A percentile compares a stretch with the other conserved stretches of the same genome.
These are phyloP conservation scores for Pleurotus salmoneostramineus DNA, from an alignment of 768 basidiomycete species.

Conservation along the genomic window DNA sequence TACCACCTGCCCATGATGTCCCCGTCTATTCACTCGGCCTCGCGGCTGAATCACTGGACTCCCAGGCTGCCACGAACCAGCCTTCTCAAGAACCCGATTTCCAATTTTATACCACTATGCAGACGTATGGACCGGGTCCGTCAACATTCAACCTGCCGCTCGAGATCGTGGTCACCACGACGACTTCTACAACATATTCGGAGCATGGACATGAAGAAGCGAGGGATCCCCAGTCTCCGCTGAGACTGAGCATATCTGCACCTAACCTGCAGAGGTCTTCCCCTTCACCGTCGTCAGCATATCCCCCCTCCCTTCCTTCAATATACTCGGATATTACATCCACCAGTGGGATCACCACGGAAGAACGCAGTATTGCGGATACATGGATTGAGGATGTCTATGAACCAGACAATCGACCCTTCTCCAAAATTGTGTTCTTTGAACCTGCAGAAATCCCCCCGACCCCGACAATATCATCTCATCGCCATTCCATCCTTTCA, in stretches of 20 bases:
- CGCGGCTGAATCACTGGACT: background rate
- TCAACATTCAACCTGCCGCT: background rate
- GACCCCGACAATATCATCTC: no score
- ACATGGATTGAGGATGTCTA: slow-evolving; percentile 4
- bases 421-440: background rate
- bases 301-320: background rate
- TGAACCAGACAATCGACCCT: background rate
- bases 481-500: no score
- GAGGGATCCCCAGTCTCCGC: background rate
- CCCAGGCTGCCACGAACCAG: background rate
- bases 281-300: background rate
- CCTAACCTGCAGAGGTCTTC: background rate
- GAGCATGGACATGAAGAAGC: background rate
- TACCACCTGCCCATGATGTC: background rate
- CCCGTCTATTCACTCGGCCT: background rate
- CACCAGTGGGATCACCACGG: background rate
- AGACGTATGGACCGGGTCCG: background rate
- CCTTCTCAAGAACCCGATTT: background rate
- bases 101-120: background rate
- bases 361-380: background rate
- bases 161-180: background rate
- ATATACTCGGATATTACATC: background rate
- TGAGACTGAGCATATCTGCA: background rate
- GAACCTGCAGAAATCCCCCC: background rate
- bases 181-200: background rate